Evolutionary conservation across 106 monocot genomes (phyloP).

Genomic region (Agapanthus africanus): DNA sequence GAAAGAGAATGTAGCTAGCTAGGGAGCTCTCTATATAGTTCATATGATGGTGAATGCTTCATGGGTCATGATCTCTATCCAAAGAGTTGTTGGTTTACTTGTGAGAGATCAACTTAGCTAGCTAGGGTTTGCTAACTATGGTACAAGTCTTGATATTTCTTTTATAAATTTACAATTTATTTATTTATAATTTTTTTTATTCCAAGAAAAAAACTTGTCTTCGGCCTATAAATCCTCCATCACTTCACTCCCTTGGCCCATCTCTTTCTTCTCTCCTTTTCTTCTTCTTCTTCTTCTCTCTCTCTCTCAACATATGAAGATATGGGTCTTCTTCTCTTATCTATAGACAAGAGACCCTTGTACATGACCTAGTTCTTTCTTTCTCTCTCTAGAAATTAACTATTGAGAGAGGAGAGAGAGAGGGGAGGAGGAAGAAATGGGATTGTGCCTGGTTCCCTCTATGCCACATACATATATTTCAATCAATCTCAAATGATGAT

Average conservation of each 20-base stretch:
- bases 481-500: not conserved
- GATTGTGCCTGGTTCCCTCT: conserved; percentile 59
- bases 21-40: not conserved
- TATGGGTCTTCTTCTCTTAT: not conserved
- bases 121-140: not conserved
- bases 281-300: conserved; percentile 12
- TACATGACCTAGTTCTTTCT: not conserved
- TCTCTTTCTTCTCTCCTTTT: conserved; percentile 1
- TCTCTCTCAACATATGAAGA: conserved; percentile 2
- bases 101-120: not conserved
- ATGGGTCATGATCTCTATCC: not conserved
- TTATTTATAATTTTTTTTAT: not conserved
- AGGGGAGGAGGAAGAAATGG: not conserved
- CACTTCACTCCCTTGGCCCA: conserved; percentile 11
- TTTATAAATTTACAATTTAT: not conserved
- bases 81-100: not conserved
- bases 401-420: not conserved
- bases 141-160: not conserved
- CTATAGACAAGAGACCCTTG: not conserved
- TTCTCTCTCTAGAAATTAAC: not conserved
- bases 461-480: conserved; percentile 32
- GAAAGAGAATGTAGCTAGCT: not conserved
- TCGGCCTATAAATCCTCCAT: conserved; percentile 33
- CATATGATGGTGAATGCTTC: not conserved
- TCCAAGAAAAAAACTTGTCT: not conserved